A percentile compares a stretch with the other conserved stretches of the same genome.
Conservation (phyloP, 805 yeast genomes). For the Yarrowia deformans region DNA sequence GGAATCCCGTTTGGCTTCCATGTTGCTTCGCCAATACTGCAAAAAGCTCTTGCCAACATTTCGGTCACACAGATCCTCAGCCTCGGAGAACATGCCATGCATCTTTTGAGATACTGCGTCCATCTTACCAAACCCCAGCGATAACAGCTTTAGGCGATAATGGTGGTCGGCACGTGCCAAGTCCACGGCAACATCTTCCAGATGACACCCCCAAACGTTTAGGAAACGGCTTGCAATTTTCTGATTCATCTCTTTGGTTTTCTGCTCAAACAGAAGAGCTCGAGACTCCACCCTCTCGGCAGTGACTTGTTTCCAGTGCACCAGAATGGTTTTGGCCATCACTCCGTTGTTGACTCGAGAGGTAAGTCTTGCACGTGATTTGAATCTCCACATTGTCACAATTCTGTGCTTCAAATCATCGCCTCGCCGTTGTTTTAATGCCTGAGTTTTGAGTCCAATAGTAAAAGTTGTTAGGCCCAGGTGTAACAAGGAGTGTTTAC, state of each 20-base stretch:
- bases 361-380: conserved; percentile 27
- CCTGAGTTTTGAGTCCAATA: conserved; percentile 5
- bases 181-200: conserved; percentile 18
- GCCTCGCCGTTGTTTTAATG: background rate
- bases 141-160: background rate
- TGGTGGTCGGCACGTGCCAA: background rate
- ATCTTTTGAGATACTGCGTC: background rate
- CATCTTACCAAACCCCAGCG: conserved; percentile 1
- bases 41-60: conserved; percentile 10
- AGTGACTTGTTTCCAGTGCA: conserved; percentile 12
- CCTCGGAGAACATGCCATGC: background rate
- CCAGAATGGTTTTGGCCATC: conserved; percentile 13
- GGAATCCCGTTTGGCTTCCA: background rate
- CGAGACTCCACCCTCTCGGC: conserved; percentile 1
- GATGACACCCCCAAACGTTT: conserved; percentile 25
- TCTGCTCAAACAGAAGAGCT: background rate
- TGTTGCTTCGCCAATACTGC: background rate
- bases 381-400: conserved; percentile 30
- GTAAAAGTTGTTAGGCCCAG: conserved; percentile 7
- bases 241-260: background rate
- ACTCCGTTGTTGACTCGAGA: conserved; percentile 20
- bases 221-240: background rate
- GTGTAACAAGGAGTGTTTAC: conserved; percentile 21
- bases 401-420: conserved; percentile 25
- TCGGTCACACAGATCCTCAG: background rate